These are phyloP conservation scores for Suhomyces tanzawaensis DNA, from an alignment of 805 yeast genomes.

Conservation along the genomic window DNA sequence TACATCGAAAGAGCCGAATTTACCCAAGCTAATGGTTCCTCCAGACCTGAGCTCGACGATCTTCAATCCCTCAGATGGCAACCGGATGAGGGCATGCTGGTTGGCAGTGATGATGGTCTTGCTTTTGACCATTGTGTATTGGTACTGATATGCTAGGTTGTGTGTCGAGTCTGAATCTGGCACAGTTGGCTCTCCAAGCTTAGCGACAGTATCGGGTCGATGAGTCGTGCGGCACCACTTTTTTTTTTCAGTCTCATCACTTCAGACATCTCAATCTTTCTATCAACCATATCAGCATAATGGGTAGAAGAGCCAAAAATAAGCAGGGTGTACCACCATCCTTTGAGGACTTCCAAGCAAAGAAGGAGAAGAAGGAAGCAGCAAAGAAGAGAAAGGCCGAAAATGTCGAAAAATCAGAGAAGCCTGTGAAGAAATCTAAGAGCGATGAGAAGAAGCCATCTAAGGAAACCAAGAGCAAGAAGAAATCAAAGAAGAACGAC, in stretches of 20 bases:
- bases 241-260: conserved; percentile 14
- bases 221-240: conserved; percentile 16
- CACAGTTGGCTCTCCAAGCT: too few relatives aligned
- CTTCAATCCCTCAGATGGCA: conserved; percentile 81
- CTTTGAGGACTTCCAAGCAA: conserved; percentile 70
- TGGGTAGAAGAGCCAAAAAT: conserved; percentile 93
- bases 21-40: conserved; percentile 72
- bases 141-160: too few relatives aligned
- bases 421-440: conserved; percentile 13
- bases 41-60: conserved; percentile 64
- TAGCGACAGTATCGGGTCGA: neutral
- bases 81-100: conserved; percentile 60
- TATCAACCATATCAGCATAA: conserved; percentile 18
- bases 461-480: conserved; percentile 22
- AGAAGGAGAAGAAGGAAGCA: conserved; percentile 21
- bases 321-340: conserved; percentile 93
- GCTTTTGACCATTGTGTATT: conserved; percentile 12
- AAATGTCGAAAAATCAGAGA: conserved; percentile 19
- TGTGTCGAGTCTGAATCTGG: too few relatives aligned
- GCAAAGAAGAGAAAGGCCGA: conserved; percentile 12
- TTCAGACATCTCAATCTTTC: conserved; percentile 1
- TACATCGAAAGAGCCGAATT: conserved; percentile 83
- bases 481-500: conserved; percentile 25
- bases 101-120: conserved; percentile 39
- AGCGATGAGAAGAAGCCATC: conserved; percentile 12